Conservation (phyloP, 352 stramenopile genomes). For the Aphanomyces cochlioides region DNA sequence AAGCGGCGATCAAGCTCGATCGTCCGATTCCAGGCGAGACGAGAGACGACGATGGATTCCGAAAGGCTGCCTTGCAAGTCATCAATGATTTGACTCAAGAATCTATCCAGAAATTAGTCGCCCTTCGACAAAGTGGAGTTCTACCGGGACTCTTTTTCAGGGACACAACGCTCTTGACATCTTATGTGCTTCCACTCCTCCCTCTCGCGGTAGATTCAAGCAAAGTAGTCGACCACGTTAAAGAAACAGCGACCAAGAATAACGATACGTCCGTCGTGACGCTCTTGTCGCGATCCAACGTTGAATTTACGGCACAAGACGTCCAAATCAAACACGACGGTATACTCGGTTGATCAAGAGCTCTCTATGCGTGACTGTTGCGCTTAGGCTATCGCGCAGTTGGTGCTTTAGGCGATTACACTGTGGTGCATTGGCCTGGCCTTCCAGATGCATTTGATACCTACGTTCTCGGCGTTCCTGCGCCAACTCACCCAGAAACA, state of each 20-base stretch:
- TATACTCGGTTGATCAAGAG: neutral
- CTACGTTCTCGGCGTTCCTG: slow-evolving; percentile 11
- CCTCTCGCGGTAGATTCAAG: neutral
- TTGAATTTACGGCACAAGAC: neutral
- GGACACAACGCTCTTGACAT: slow-evolving; percentile 1
- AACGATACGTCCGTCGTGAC: slow-evolving; percentile 7
- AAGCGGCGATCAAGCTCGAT: too few relatives aligned
- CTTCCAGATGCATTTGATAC: slow-evolving; percentile 27
- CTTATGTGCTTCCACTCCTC: slow-evolving; percentile 20
- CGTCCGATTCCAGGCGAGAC: too few relatives aligned
- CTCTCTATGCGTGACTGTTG: too few relatives aligned
- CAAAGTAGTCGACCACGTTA: slow-evolving; percentile 17
- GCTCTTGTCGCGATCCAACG: slow-evolving; percentile 12
- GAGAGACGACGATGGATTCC: slow-evolving; percentile 14
- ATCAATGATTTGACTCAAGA: slow-evolving; percentile 6
- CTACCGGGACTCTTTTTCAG: slow-evolving; percentile 27
- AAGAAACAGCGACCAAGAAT: slow-evolving; percentile 5
- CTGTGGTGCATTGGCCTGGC: slow-evolving; percentile 24
- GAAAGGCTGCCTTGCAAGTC: slow-evolving; percentile 1
- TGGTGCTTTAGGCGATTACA: slow-evolving; percentile 15
- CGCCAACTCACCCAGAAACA: slow-evolving; percentile 8
- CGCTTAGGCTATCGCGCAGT: slow-evolving; percentile 23
- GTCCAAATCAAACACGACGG: slow-evolving; percentile 9
- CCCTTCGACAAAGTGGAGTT: slow-evolving; percentile 12
- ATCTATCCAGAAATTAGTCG: slow-evolving; percentile 6